These are phyloP conservation scores for Colletotrichum lindemuthianum DNA, from an alignment of 2,329 filamentous ascomycete species.

Conservation along the genomic window DNA sequence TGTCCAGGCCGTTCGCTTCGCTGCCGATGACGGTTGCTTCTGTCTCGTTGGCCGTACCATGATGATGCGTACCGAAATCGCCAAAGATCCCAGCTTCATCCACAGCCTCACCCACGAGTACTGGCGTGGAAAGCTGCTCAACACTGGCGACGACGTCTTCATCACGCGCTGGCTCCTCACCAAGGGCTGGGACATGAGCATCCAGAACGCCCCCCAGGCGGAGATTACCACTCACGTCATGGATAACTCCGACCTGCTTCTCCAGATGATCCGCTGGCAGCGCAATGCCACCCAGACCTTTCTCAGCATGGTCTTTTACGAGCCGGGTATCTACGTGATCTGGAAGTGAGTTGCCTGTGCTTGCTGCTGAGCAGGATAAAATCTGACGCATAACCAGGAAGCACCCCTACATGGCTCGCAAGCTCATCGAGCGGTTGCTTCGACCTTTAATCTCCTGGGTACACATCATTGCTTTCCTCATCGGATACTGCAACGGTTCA, in stretches of 20 bases:
- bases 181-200: slow-evolving; percentile 41
- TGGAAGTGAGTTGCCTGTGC: neutral
- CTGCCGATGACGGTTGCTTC: slow-evolving; percentile 40
- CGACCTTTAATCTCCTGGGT: slow-evolving; percentile 23
- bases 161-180: slow-evolving; percentile 42
- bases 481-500: slow-evolving; percentile 9
- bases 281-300: slow-evolving; percentile 35
- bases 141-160: slow-evolving; percentile 42
- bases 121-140: slow-evolving; percentile 38
- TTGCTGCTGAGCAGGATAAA: neutral
- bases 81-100: slow-evolving; percentile 39
- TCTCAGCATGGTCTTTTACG: neutral
- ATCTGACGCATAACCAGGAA: neutral
- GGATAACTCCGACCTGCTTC: slow-evolving; percentile 31
- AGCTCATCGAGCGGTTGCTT: slow-evolving; percentile 32
- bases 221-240: slow-evolving; percentile 39
- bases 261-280: slow-evolving; percentile 42
- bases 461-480: slow-evolving; percentile 23
- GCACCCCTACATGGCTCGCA: slow-evolving; percentile 34
- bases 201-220: slow-evolving; percentile 41
- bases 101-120: slow-evolving; percentile 38
- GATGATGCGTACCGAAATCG: slow-evolving; percentile 40
- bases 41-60: slow-evolving; percentile 43
- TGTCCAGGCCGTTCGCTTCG: slow-evolving; percentile 37
- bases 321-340: slow-evolving; percentile 24